Conservation (phyloP, 2,329 filamentous ascomycete genomes). For the Parasarocladium wereldwijsianum region DNA sequence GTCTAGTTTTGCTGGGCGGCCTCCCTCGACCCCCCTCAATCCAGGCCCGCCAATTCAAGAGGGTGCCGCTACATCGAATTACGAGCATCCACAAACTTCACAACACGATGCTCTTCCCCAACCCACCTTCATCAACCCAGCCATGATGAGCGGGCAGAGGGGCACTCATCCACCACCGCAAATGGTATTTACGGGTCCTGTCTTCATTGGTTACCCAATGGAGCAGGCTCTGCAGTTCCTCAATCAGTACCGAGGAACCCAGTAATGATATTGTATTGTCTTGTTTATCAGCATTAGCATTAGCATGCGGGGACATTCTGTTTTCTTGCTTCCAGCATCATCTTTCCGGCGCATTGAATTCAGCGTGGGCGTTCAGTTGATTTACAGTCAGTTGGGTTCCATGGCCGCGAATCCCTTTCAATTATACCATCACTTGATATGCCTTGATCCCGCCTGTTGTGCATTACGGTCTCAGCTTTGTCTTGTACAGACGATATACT, state of each 20-base stretch:
- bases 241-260: conserved; percentile 35
- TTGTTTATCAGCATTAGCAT: conserved; percentile 1
- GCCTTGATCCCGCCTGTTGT: too few species aligned
- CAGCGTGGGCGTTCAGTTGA: too few species aligned
- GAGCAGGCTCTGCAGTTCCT: conserved; percentile 69
- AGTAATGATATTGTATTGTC: conserved; percentile 8
- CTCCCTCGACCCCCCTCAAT: conserved; percentile 9
- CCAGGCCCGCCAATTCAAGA: conserved; percentile 3
- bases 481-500: too few species aligned
- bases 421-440: too few species aligned
- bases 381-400: too few species aligned
- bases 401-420: too few species aligned
- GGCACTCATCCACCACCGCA: conserved; percentile 31
- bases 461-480: too few species aligned
- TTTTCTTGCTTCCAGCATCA: too few species aligned
- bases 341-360: too few species aligned
- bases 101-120: conserved; percentile 13
- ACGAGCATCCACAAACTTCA: conserved; percentile 9
- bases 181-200: conserved; percentile 83
- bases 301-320: not conserved
- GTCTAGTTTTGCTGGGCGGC: conserved; percentile 9
- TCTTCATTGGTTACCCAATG: conserved; percentile 82
- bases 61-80: conserved; percentile 11
- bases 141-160: conserved; percentile 15
- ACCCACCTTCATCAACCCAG: conserved; percentile 38